Evolutionary conservation across 805 yeast genomes (phyloP), one percentile per base, ranked within the genome.

Genomic region (Nakazawaea sp.): DNA sequence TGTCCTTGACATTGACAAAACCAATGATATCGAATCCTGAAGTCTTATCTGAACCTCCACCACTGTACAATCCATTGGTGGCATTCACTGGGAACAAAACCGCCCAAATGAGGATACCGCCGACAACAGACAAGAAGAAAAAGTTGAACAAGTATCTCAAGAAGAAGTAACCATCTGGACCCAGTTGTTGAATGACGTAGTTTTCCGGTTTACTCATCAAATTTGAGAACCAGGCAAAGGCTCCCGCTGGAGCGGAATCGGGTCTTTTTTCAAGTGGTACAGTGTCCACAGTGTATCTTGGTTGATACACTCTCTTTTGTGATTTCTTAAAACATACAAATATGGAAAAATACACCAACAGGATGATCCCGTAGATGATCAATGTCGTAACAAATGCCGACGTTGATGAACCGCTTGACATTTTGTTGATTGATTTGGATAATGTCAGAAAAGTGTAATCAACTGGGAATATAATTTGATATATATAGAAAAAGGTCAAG

Each of bases 131-230:
- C 27, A 81, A 43, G 9, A 66, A 45, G 4, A 70, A 67, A 43
- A 79, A 75, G 20, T 76, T 69, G 30, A 73, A 68, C 39, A 84
- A 49, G 50, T 72, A 83, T 44, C 94, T 67, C 35, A 81, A 56
- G 52, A 78, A 83, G 53, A 84, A 78, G 54, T 80, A 84, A 2
- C 92, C 92, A 58, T 84, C 94, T 23, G 77, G 55, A 36, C 89
- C 84, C 27, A 80, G 63, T 44, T 80, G 79, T 58, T 82, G 89
- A 48, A 84, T 64, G 29, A 79, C 47, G 56, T 67, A 82, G 1
- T 75, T 54, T 43, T 78, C 80, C 1, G 87, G 81, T 52, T 71
- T 72, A 4, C 60, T 44, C 42, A 78, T 47, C 17, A 82, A 40
- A 38, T 57, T 63, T 2, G 66, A 50, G 5, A 78, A 46, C 92